Conservation (phyloP, 2,329 filamentous ascomycete species). For the Ophidiomyces ophidiicola region DNA sequence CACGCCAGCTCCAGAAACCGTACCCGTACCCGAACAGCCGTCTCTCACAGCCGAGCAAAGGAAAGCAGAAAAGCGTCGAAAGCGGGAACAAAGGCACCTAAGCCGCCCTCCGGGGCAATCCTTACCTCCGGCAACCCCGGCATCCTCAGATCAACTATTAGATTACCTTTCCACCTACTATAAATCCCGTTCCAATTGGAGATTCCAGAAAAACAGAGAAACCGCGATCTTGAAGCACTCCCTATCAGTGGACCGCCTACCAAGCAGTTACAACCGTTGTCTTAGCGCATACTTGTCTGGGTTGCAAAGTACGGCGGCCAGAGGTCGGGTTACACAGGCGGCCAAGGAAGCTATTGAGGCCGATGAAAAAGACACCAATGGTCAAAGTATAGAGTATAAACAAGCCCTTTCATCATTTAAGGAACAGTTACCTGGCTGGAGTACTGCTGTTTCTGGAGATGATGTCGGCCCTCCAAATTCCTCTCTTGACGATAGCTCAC, state of each 20-base stretch:
- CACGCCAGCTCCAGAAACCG: slow-evolving; percentile 1
- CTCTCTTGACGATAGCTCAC: slow-evolving; percentile 9
- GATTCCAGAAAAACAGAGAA: slow-evolving; percentile 93
- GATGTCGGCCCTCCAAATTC: slow-evolving; percentile 20
- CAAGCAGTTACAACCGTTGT: slow-evolving; percentile 53
- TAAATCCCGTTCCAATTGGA: slow-evolving; percentile 61
- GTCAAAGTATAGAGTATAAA: slow-evolving; percentile 29
- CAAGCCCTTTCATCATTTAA: slow-evolving; percentile 42
- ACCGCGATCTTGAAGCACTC: slow-evolving; percentile 72
- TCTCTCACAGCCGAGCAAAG: slow-evolving; percentile 13
- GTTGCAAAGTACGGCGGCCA: slow-evolving; percentile 61
- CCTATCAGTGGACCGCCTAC: slow-evolving; percentile 60
- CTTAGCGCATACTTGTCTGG: slow-evolving; percentile 69
- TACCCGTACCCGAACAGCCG: slow-evolving; percentile 16
- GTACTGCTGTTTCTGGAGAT: slow-evolving; percentile 19
- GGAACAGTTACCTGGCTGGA: slow-evolving; percentile 19
- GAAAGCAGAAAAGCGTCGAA: slow-evolving; percentile 16
- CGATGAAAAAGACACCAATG: slow-evolving; percentile 22
- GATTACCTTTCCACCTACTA: slow-evolving; percentile 68
- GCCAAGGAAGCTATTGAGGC: slow-evolving; percentile 48
- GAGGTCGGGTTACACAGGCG: slow-evolving; percentile 50
- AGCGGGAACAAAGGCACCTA: slow-evolving; percentile 12
- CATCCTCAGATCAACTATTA: slow-evolving; percentile 43
- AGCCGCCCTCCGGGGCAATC: neutral
- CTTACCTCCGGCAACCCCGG: neutral